A percentile compares a stretch with the other conserved stretches of the same genome.
Evolutionary conservation across 2,329 filamentous ascomycete genomes (phyloP).

Genomic region (Cadophora gregata): DNA sequence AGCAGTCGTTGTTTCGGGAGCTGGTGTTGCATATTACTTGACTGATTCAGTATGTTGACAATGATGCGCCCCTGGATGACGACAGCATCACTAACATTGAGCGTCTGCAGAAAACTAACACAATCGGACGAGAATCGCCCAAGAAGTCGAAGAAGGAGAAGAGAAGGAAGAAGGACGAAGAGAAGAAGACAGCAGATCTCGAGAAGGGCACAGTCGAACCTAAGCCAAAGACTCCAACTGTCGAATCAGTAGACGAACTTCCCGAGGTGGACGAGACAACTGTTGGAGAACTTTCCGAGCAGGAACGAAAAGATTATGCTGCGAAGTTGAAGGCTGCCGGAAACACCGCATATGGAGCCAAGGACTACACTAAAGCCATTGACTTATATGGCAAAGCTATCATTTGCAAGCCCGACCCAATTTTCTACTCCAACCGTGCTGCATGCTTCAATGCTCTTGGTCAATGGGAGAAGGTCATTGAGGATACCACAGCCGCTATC

Average conservation of each 20-base stretch:
- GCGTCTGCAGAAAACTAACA: conserved; percentile 36
- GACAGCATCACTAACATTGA: conserved; percentile 30
- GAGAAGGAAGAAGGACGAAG: conserved; percentile 83
- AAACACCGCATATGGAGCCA: conserved; percentile 94
- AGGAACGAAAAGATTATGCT: conserved; percentile 86
- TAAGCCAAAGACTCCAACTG: conserved; percentile 56
- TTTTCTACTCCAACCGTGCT: conserved; percentile 98
- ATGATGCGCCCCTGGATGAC: conserved; percentile 21
- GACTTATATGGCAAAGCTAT: conserved; percentile 95
- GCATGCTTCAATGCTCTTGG: conserved; percentile 95
- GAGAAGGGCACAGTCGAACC: conserved; percentile 57
- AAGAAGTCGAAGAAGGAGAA: conserved; percentile 90
- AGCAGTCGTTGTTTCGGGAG: conserved; percentile 87
- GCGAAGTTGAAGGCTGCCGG: conserved; percentile 92
- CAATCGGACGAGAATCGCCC: conserved; percentile 49
- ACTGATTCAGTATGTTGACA: conserved; percentile 59
- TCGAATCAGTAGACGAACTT: conserved; percentile 69
- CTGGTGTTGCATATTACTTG: conserved; percentile 92
- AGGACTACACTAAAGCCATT: conserved; percentile 93
- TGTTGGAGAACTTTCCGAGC: conserved; percentile 54
- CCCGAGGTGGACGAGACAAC: conserved; percentile 68
- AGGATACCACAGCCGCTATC: conserved; percentile 94
- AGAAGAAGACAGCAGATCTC: conserved; percentile 74
- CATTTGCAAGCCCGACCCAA: conserved; percentile 93
- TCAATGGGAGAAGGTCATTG: conserved; percentile 95